Evolutionary conservation across 441 rosid species (phyloP).

Genomic region (Lepidium campestre): DNA sequence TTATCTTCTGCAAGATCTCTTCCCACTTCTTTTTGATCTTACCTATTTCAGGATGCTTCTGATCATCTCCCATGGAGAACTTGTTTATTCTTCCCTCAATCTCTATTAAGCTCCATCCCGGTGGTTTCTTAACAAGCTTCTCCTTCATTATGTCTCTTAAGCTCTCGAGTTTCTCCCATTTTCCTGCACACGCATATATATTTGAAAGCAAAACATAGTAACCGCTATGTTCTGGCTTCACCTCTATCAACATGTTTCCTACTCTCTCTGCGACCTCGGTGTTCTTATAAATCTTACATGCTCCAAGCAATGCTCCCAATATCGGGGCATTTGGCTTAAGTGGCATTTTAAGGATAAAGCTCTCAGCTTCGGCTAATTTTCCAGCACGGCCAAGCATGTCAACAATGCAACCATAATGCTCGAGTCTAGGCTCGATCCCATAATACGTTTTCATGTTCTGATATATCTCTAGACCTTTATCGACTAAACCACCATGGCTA

Average conservation of each 20-base stretch:
- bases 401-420: conserved; percentile 74
- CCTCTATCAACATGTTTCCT: conserved; percentile 39
- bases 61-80: conserved; percentile 38
- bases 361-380: conserved; percentile 53
- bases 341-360: conserved; percentile 52
- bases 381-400: conserved; percentile 79
- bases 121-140: conserved; percentile 44
- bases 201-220: conserved; percentile 52
- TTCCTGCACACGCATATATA: conserved; percentile 43
- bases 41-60: conserved; percentile 38
- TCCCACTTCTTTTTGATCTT: conserved; percentile 45
- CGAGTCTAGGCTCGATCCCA: conserved; percentile 48
- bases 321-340: conserved; percentile 58
- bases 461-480: conserved; percentile 49
- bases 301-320: conserved; percentile 70
- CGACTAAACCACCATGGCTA: conserved; percentile 63
- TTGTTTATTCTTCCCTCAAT: conserved; percentile 41
- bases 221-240: conserved; percentile 50
- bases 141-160: conserved; percentile 44
- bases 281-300: conserved; percentile 62
- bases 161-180: conserved; percentile 38
- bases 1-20: conserved; percentile 41
- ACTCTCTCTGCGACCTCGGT: conserved; percentile 57
- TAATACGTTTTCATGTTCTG: conserved; percentile 40
- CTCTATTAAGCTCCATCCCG: conserved; percentile 42